phyloP scores from a whole-genome alignment of 768 basidiomycete genomes.

The Galerina marginata region DNA sequence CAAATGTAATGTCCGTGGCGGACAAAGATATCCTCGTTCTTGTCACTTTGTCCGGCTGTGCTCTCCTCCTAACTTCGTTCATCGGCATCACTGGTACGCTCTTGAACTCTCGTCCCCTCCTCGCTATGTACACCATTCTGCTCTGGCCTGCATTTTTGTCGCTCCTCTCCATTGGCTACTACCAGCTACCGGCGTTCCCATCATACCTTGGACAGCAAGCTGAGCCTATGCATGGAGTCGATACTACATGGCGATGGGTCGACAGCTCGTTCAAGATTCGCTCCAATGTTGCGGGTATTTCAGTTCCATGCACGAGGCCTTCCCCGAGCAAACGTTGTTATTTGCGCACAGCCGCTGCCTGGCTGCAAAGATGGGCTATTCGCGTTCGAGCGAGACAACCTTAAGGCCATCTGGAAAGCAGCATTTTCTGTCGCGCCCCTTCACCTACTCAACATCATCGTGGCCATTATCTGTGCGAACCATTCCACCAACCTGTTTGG shows the following conservation, averaged over 20 bases:
- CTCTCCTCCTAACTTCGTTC: constrained; percentile 62
- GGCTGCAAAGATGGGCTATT: constrained; percentile 70
- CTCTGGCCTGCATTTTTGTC: constrained; percentile 68
- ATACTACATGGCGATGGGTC: constrained; percentile 58
- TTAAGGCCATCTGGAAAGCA: constrained; percentile 52
- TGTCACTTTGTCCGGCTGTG: constrained; percentile 60
- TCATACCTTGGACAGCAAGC: constrained; percentile 68
- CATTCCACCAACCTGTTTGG: constrained; percentile 68
- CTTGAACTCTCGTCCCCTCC: constrained; percentile 69
- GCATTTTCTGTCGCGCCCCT: constrained; percentile 64
- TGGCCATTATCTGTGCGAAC: constrained; percentile 70
- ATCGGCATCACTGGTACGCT: constrained; percentile 65
- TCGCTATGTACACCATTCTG: constrained; percentile 69
- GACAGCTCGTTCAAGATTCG: constrained; percentile 64
- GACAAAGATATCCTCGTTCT: constrained; percentile 61
- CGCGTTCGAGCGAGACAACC: constrained; percentile 53
- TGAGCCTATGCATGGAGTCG: constrained; percentile 71
- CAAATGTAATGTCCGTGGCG: constrained; percentile 67
- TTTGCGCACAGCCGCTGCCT: constrained; percentile 61
- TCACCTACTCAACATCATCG: constrained; percentile 63
- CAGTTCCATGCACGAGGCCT: constrained; percentile 62
- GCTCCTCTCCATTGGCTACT: constrained; percentile 66
- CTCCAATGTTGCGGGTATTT: constrained; percentile 72
- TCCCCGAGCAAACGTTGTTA: constrained; percentile 64
- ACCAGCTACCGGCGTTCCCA: constrained; percentile 63